Conservation (phyloP, 1,139 yeast genomes). For the Arxiozyma slooffiae region DNA sequence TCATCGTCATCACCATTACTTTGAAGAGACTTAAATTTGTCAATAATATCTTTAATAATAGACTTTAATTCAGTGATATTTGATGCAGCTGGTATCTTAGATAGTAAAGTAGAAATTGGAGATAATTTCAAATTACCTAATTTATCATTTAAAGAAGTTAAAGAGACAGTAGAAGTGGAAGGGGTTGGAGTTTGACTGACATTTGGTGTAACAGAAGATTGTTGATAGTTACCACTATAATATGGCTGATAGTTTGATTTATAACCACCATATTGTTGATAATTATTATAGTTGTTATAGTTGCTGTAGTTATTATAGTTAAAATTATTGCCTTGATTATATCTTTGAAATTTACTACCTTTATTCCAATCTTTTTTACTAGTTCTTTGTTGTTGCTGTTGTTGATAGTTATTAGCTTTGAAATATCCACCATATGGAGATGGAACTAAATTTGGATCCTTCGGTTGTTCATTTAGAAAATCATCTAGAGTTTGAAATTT, state of each 20-base stretch:
- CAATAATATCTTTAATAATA: constrained; percentile 50
- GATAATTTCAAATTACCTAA: constrained; percentile 53
- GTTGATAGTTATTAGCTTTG: constrained; percentile 15
- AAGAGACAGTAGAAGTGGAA: constrained; percentile 45
- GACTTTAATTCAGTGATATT: constrained; percentile 57
- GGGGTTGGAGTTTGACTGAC: constrained; percentile 28
- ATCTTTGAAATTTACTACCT: constrained; percentile 9
- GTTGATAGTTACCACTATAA: constrained; percentile 13
- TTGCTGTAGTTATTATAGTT: not conserved
- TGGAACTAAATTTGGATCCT: constrained; percentile 24
- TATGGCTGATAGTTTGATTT: not conserved
- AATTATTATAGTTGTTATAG: constrained; percentile 7
- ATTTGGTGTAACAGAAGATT: constrained; percentile 23
- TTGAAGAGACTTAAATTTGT: constrained; percentile 28
- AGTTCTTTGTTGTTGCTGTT: constrained; percentile 16
- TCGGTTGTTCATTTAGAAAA: constrained; percentile 26
- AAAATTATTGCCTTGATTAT: constrained; percentile 8
- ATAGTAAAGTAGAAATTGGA: constrained; percentile 59
- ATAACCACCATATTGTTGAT: constrained; percentile 8
- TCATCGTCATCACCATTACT: constrained; percentile 27
- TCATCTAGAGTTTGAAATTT: constrained; percentile 26
- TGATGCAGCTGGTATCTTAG: constrained; percentile 46
- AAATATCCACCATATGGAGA: constrained; percentile 31
- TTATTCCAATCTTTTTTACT: constrained; percentile 8
- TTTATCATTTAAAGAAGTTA: constrained; percentile 61